Base-by-base conservation (phyloP, 2,329 filamentous ascomycete species). In the Colletotrichum sp. region DNA sequence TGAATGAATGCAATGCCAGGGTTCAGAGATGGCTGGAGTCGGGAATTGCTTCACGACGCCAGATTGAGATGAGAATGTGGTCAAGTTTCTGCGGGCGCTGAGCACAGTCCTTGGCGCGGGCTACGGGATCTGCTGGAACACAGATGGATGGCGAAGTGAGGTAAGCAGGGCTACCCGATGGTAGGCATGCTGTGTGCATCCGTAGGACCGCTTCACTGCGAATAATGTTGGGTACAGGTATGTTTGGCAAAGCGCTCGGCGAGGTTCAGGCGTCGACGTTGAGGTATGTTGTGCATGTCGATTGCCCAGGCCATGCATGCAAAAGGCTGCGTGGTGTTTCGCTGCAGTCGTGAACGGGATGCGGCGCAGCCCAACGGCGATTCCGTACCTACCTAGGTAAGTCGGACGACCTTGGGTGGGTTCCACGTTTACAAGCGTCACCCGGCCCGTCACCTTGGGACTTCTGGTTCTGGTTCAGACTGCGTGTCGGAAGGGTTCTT, bases 331-430 rank as follows among this genome's bases (percentile, higher is more conserved):
- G 32, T 63, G 18, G 60, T 64, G 21, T 64, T 64, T 36, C 32
- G 60, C n/a, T 64, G 60, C 13, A 60, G 57, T 18, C 21, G 26
- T 26, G 52, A 7, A 57, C 52, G 24, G 28, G 26, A 60, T 30
- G 18, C 26, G 34, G 36, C 24, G 64, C 62, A 67, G 72, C 55
- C 52, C 62, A 63, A 67, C 68, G 72, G 72, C 72, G 68, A 75
- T 66, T 75, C 72, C 68, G 72, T 62, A 24, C 39, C 39, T n/a
- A 36, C 30, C 30, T 30, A 39, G 36, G 36, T 8, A 36, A 16
- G 34, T 8, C 36, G 36, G 32, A 12, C 16, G 39, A n/a, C 39
- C 39, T n/a, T 44, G 39, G 39, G 52, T 44, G 30, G 60, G 60
- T 71, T 62, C 60, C 68, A 62, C 60, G 68, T 49, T 49, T 34